These are phyloP conservation scores for Paraconiothyrium sp. DNA, from an alignment of 2,329 filamentous ascomycete genomes.

Conservation along the genomic window DNA sequence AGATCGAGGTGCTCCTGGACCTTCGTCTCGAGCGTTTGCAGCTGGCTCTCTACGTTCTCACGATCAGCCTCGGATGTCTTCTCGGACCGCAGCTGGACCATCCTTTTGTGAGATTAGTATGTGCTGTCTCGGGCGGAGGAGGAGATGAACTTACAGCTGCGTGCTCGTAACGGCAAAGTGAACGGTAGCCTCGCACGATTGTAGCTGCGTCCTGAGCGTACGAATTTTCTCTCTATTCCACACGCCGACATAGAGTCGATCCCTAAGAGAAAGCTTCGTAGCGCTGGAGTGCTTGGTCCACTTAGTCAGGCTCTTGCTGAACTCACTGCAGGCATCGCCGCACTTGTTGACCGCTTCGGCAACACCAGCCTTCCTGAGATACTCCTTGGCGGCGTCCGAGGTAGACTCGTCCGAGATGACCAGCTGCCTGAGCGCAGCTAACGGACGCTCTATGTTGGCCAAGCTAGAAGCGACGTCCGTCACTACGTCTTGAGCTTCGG, in stretches of 20 bases:
- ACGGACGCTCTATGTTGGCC: conserved; percentile 19
- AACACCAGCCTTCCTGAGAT: conserved; percentile 23
- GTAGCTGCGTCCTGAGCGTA: conserved; percentile 20
- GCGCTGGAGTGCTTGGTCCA: conserved; percentile 28
- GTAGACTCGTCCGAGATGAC: conserved; percentile 16
- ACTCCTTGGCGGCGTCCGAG: conserved; percentile 15
- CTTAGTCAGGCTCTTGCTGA: conserved; percentile 21
- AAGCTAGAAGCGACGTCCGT: conserved; percentile 20
- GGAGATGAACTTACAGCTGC: conserved; percentile 20
- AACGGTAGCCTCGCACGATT: conserved; percentile 22
- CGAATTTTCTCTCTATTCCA: conserved; percentile 27
- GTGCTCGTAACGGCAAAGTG: conserved; percentile 24
- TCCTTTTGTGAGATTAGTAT: conserved; percentile 4
- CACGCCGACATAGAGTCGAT: conserved; percentile 22
- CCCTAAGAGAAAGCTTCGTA: conserved; percentile 20
- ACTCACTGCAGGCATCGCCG: conserved; percentile 21
- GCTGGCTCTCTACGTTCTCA: conserved; percentile 13
- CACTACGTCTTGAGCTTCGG: conserved; percentile 24
- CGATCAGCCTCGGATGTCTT: conserved; percentile 16
- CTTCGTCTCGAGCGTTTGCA: conserved; percentile 21
- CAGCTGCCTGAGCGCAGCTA: conserved; percentile 23
- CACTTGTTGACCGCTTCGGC: conserved; percentile 26
- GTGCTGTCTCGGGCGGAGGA: neutral
- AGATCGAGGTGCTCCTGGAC: conserved; percentile 22
- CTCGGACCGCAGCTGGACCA: conserved; percentile 22